These are phyloP conservation scores for Daedaleopsis nitida DNA, from an alignment of 768 basidiomycete genomes.

Conservation along the genomic window DNA sequence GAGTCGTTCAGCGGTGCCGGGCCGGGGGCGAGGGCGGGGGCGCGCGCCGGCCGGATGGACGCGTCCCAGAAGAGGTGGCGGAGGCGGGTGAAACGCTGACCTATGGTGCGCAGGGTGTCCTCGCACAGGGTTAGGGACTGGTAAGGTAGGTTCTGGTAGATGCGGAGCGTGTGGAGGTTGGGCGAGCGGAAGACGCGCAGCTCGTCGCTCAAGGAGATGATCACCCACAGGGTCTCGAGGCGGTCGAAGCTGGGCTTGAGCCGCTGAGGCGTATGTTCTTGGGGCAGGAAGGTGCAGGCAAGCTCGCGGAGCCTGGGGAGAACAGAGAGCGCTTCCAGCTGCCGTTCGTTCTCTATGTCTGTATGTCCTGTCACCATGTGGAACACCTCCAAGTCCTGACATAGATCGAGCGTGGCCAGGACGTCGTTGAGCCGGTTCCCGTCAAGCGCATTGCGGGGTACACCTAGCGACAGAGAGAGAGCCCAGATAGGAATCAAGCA, in stretches of 20 bases:
- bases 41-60: too few species aligned
- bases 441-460: too few species aligned
- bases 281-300: background rate
- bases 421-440: background rate
- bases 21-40: too few species aligned
- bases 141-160: background rate
- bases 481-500: too few species aligned
- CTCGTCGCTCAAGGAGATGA: background rate
- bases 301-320: background rate
- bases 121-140: too few species aligned
- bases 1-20: too few species aligned
- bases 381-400: background rate
- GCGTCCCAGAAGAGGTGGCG: background rate
- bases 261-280: background rate
- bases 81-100: background rate
- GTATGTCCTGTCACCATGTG: background rate
- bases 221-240: background rate
- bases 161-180: background rate
- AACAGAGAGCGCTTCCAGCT: background rate
- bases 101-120: background rate
- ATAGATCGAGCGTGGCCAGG: background rate
- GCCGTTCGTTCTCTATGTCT: too few species aligned
- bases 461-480: too few species aligned
- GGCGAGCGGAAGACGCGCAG: background rate
- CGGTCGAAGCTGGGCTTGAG: background rate